Percentiles rank a stretch among this genome's conserved stretches.
Evolutionary conservation across 2,329 filamentous ascomycete genomes (phyloP).

Genomic region (Diplocarpon rosae): DNA sequence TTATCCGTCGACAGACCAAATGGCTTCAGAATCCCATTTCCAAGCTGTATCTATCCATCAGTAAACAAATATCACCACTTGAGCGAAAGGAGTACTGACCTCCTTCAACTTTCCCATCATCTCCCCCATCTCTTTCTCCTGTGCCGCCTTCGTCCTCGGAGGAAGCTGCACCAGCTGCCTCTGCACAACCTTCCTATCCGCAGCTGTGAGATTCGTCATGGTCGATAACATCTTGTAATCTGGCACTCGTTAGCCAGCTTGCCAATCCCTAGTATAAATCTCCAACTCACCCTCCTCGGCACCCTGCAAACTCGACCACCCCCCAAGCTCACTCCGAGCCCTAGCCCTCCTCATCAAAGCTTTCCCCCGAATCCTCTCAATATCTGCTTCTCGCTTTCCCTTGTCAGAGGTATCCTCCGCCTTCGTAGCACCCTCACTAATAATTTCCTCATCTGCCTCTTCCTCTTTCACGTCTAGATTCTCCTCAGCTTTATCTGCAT

Average conservation of each 20-base stretch:
- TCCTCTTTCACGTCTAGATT: conserved; percentile 25
- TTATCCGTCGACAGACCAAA: conserved; percentile 92
- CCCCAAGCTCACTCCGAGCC: conserved; percentile 51
- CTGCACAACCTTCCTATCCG: conserved; percentile 59
- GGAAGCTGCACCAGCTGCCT: conserved; percentile 57
- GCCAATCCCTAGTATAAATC: not conserved
- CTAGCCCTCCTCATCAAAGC: conserved; percentile 48
- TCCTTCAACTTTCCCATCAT: conserved; percentile 97
- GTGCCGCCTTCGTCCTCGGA: conserved; percentile 59
- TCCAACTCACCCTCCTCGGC: conserved; percentile 43
- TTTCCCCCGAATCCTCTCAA: conserved; percentile 70
- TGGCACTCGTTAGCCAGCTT: conserved; percentile 11
- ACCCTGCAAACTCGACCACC: conserved; percentile 70
- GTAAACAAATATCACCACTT: not conserved
- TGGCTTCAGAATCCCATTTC: conserved; percentile 83
- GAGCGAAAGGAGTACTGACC: conserved; percentile 32
- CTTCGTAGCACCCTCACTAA: conserved; percentile 45
- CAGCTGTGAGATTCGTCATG: conserved; percentile 48
- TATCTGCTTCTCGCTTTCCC: conserved; percentile 43
- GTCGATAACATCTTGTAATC: conserved; percentile 63
- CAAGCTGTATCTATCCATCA: conserved; percentile 40
- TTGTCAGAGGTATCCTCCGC: conserved; percentile 29
- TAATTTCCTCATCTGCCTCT: conserved; percentile 47
- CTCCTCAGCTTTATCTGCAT: conserved; percentile 19
- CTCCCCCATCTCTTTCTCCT: conserved; percentile 80